Base-by-base conservation (phyloP, 306 rosid genomes). In the Gynostemma pentaphyllum region DNA sequence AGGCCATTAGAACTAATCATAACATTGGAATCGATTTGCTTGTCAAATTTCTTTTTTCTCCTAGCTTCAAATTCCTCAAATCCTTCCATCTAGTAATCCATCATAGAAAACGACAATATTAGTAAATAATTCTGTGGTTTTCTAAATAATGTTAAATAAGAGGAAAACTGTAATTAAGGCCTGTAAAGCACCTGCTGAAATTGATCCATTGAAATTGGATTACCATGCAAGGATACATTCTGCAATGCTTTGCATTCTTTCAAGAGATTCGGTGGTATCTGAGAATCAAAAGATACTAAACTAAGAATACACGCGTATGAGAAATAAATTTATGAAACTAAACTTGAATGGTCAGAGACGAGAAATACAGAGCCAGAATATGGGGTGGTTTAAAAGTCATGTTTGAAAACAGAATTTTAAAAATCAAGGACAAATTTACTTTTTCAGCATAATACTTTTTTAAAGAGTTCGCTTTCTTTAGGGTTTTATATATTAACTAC, bases 1-100 rank as follows among this genome's bases (percentile, higher is more conserved):
- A 94, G 94, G 75, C 97, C 94, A 73, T 78, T 92, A 68, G 96
- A 92, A 54, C 97, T 67, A 29, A 92, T 86, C 90, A 92, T 86
- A 50, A 86, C 97, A 68, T 92, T 92, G 36, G 95, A 82, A 75
- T 84, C 90, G 44, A 88, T 88, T 64, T 92, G 97, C 75, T 92
- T 92, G 87, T 92, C 97, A 28, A 92, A 81, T 81, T 88, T 92
- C 84, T 82, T 92, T 80, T 66, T 92, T 80, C 97, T 84, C 68
- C 95, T 86, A 4, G 71, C 82, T 81, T 92, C 99, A 73, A 84
- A 92, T 68, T 92, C 99, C 83, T 81, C 87, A 76, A 92, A 92
- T 50, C 95, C 97, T 57, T 88, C 95, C 88, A 88, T 84, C 96
- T 92, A 63, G 26, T 30, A 51, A 30, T 36, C 60, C 68, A 63